These are phyloP conservation scores for Hymenoscyphus occultus DNA, from an alignment of 2,329 filamentous ascomycete genomes.

Conservation along the genomic window DNA sequence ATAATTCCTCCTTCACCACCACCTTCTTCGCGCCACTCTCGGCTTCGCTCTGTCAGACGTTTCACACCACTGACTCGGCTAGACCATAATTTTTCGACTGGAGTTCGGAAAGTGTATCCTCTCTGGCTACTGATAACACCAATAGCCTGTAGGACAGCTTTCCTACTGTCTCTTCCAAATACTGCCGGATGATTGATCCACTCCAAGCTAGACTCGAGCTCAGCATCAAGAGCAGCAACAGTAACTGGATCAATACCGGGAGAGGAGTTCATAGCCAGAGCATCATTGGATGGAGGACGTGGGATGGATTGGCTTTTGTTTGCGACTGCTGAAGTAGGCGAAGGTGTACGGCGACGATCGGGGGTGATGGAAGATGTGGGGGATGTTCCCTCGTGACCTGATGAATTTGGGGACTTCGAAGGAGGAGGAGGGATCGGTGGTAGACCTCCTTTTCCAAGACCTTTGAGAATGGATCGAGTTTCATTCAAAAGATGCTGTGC, in stretches of 20 bases:
- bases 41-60: constrained; percentile 75
- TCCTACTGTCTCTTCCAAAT: constrained; percentile 89
- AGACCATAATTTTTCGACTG: constrained; percentile 87
- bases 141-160: constrained; percentile 93
- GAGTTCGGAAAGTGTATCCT: constrained; percentile 88
- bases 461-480: constrained; percentile 92
- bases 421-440: constrained; percentile 74
- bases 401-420: constrained; percentile 28
- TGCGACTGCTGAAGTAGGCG: constrained; percentile 41
- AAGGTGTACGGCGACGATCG: constrained; percentile 41
- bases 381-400: constrained; percentile 24
- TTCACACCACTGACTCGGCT: constrained; percentile 72
- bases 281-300: constrained; percentile 51
- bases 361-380: constrained; percentile 32
- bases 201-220: constrained; percentile 85
- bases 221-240: constrained; percentile 82
- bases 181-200: constrained; percentile 98
- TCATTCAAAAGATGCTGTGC: constrained; percentile 90
- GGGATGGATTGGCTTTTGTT: constrained; percentile 41
- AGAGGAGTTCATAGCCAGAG: constrained; percentile 47
- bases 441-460: constrained; percentile 88
- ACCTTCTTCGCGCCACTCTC: constrained; percentile 86
- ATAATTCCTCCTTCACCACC: constrained; percentile 35
- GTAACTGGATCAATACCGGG: constrained; percentile 81
- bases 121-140: constrained; percentile 94